Conservation (phyloP, 306 rosid species). For the Hippophae tibetana region DNA sequence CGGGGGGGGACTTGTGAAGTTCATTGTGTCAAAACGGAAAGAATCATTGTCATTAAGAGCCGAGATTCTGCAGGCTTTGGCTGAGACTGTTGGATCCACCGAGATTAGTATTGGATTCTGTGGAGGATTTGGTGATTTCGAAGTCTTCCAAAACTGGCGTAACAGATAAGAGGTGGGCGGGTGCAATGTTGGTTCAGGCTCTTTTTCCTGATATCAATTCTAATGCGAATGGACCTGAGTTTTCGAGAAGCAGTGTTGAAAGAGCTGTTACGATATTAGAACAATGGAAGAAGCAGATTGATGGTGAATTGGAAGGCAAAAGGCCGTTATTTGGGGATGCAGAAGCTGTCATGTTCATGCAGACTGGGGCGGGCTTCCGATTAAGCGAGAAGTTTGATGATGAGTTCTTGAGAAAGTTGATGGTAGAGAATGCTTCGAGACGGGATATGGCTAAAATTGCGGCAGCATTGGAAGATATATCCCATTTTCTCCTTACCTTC, state of each 20-base stretch:
- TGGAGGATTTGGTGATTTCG: constrained; percentile 44
- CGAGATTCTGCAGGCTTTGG: constrained; percentile 40
- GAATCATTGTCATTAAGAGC: constrained; percentile 55
- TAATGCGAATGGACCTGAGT: constrained; percentile 14
- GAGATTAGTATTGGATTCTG: constrained; percentile 47
- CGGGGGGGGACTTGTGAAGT: constrained; percentile 42
- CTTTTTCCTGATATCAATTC: constrained; percentile 30
- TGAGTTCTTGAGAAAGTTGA: constrained; percentile 45
- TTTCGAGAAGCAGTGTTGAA: constrained; percentile 36
- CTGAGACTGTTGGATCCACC: constrained; percentile 77
- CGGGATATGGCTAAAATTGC: constrained; percentile 80
- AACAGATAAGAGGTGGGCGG: constrained; percentile 77
- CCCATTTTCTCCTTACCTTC: too few relatives aligned
- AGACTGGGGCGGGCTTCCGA: constrained; percentile 55
- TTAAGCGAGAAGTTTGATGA: constrained; percentile 32
- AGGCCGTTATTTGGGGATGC: constrained; percentile 38
- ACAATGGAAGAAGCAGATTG: constrained; percentile 54
- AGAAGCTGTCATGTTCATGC: constrained; percentile 72
- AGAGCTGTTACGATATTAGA: constrained; percentile 43
- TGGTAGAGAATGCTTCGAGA: constrained; percentile 51
- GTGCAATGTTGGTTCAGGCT: constrained; percentile 61
- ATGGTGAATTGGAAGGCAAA: constrained; percentile 19
- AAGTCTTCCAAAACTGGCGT: constrained; percentile 50
- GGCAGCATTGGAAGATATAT: constrained; percentile 37
- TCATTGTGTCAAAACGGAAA: constrained; percentile 56